phyloP scores from a whole-genome alignment of 1,139 yeast species.

The Citeromyces siamensis region DNA sequence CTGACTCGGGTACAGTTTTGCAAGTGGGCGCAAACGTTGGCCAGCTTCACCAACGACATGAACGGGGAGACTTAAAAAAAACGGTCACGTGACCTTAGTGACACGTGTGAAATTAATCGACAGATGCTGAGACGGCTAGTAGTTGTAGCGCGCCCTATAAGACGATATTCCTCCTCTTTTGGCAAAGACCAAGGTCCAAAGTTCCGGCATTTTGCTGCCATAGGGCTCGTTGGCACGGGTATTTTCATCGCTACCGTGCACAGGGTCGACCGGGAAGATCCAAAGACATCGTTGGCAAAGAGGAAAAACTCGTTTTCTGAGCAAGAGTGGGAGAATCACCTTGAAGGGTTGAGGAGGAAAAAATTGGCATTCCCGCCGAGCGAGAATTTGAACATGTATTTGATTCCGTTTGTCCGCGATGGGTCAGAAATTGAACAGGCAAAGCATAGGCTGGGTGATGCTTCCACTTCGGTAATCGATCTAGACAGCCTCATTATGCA shows the following conservation, averaged over 20 bases:
- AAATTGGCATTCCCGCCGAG: constrained; percentile 25
- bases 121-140: background rate
- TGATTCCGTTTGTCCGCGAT: constrained; percentile 25
- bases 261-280: constrained; percentile 17
- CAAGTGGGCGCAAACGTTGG: constrained; percentile 78
- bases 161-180: constrained; percentile 2
- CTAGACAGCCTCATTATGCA: constrained; percentile 30
- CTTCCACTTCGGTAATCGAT: constrained; percentile 26
- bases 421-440: constrained; percentile 13
- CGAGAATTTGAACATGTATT: constrained; percentile 22
- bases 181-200: constrained; percentile 10
- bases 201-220: constrained; percentile 14
- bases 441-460: constrained; percentile 13
- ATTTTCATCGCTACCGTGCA: constrained; percentile 18
- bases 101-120: background rate
- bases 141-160: no score
- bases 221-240: constrained; percentile 18
- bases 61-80: no score
- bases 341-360: constrained; percentile 43
- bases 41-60: constrained; percentile 85
- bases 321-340: constrained; percentile 43
- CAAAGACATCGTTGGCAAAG: constrained; percentile 15
- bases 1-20: constrained; percentile 79
- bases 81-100: constrained; percentile 5
- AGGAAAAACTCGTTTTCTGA: constrained; percentile 38